These are phyloP conservation scores for Aspergillus sp. DNA, from an alignment of 2,329 filamentous ascomycete genomes.

Conservation along the genomic window DNA sequence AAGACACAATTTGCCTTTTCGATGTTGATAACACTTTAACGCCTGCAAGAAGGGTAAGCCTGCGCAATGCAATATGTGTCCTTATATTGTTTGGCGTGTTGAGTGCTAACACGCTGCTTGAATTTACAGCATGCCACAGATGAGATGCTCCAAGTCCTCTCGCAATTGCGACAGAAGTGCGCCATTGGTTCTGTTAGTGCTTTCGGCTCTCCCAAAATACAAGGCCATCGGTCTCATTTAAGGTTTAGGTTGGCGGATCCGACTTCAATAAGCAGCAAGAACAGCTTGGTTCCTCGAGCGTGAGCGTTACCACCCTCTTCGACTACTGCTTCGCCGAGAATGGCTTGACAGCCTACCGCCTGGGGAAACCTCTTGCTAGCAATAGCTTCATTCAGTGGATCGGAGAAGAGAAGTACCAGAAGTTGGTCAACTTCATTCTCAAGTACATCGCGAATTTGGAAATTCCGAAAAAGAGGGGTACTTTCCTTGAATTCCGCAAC, in stretches of 20 bases:
- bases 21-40: constrained; percentile 95
- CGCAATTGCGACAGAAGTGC: constrained; percentile 66
- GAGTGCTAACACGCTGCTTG: neutral
- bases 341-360: constrained; percentile 84
- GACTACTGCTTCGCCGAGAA: constrained; percentile 99
- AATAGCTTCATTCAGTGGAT: constrained; percentile 91
- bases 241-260: constrained; percentile 70
- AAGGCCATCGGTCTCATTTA: constrained; percentile 16
- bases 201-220: neutral
- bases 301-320: constrained; percentile 79
- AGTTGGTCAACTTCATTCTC: constrained; percentile 58
- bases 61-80: constrained; percentile 2
- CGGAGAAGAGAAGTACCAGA: constrained; percentile 74
- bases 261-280: constrained; percentile 94
- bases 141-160: constrained; percentile 80
- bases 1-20: constrained; percentile 93
- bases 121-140: constrained; percentile 62
- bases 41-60: constrained; percentile 67
- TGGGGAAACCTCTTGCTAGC: constrained; percentile 72
- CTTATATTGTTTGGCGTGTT: neutral
- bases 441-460: constrained; percentile 62
- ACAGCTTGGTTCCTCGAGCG: constrained; percentile 72
- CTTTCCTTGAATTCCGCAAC: constrained; percentile 66
- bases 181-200: constrained; percentile 34
- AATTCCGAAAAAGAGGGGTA: constrained; percentile 63